Evolutionary conservation across 2,329 filamentous ascomycete species (phyloP).

Genomic region (Claviceps sp.): DNA sequence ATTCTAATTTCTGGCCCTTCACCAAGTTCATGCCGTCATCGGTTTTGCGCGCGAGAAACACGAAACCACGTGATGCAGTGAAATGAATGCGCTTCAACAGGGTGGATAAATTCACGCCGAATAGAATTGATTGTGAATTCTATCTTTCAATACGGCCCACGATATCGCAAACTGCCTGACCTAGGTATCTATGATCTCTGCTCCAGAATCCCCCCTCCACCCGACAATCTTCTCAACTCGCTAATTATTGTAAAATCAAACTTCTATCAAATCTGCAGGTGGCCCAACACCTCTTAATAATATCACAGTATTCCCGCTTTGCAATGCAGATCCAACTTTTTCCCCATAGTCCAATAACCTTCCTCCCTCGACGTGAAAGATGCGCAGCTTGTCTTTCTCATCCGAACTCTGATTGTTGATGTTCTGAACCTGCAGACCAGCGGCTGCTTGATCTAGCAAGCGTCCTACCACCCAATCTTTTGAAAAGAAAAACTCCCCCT

Average conservation of each 20-base stretch:
- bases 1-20: neutral
- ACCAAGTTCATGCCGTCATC: conserved; percentile 13
- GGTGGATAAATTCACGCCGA: too few species aligned
- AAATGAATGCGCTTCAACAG: neutral
- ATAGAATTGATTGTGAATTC: too few species aligned
- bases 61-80: conserved; percentile 16
- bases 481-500: conserved; percentile 67
- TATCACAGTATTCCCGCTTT: conserved; percentile 81
- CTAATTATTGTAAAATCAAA: conserved; percentile 1
- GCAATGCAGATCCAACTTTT: conserved; percentile 60
- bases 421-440: conserved; percentile 65
- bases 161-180: neutral
- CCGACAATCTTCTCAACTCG: neutral
- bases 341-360: conserved; percentile 77
- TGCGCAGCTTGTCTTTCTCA: conserved; percentile 66
- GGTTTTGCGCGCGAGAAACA: conserved; percentile 13
- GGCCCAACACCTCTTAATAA: conserved; percentile 73
- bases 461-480: conserved; percentile 83
- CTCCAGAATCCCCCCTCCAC: neutral
- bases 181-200: neutral
- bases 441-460: conserved; percentile 65
- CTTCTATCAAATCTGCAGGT: conserved; percentile 58
- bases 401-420: conserved; percentile 65
- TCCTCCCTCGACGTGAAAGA: conserved; percentile 90
- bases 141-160: neutral